Percentiles rank a stretch among this genome's conserved stretches.
Conservation (phyloP, 1,284 basidiomycete genomes). For the Pascua sp. region DNA sequence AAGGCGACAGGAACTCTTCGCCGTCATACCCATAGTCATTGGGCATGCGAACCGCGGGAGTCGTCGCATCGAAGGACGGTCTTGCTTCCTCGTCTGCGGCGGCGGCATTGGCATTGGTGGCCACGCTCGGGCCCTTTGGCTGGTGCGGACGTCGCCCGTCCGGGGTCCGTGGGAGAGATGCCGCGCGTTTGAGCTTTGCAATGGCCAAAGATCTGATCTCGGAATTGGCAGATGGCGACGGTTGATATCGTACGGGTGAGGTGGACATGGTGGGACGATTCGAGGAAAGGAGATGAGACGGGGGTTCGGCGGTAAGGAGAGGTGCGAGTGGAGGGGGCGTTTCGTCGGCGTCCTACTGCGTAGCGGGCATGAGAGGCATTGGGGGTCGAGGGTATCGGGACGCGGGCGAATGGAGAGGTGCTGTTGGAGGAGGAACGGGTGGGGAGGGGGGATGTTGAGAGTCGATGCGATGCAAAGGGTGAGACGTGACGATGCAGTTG, state of each 20-base stretch:
- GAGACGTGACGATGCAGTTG: too few relatives aligned
- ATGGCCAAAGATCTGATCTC: constrained; percentile 68
- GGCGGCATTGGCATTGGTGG: neutral
- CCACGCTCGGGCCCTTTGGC: constrained; percentile 5
- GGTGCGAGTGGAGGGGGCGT: neutral
- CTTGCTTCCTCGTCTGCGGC: neutral
- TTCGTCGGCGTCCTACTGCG: too few relatives aligned
- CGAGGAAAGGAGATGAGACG: neutral
- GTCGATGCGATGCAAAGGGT: too few relatives aligned
- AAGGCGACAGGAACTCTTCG: constrained; percentile 38
- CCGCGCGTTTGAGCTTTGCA: constrained; percentile 80
- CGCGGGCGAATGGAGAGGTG: too few relatives aligned
- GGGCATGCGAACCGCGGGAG: neutral
- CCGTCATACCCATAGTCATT: constrained; percentile 18
- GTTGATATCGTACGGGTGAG: constrained; percentile 8
- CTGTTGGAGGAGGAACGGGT: too few relatives aligned
- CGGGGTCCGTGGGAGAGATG: constrained; percentile 80
- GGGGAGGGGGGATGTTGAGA: too few relatives aligned
- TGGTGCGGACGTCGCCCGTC: constrained; percentile 74
- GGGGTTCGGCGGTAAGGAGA: neutral
- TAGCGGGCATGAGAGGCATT: neutral
- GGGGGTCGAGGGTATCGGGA: neutral
- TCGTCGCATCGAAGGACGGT: constrained; percentile 6
- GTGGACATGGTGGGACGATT: constrained; percentile 4
- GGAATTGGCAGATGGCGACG: constrained; percentile 8